Percentiles rank a stretch among this genome's conserved stretches.
Evolutionary conservation across 2,329 filamentous ascomycete genomes (phyloP).

Genomic region (Juglanconis juglandina): DNA sequence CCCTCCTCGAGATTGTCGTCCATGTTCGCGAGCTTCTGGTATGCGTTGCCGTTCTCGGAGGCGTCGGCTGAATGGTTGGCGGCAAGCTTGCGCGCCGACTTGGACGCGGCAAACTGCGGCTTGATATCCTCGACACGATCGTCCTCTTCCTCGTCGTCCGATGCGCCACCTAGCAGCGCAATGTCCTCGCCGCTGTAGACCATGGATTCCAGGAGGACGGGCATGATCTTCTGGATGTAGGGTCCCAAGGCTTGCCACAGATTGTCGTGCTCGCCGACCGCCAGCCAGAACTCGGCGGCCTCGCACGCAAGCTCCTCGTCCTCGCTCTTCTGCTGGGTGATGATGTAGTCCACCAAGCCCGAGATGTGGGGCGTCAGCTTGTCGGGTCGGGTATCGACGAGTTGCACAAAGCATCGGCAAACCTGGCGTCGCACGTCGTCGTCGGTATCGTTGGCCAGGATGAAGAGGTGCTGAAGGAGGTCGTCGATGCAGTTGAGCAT

Average conservation of each 20-base stretch:
- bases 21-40: constrained; percentile 54
- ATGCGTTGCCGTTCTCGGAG: constrained; percentile 51
- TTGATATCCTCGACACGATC: constrained; percentile 89
- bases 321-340: constrained; percentile 80
- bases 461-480: constrained; percentile 79
- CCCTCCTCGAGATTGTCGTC: constrained; percentile 83
- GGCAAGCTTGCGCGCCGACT: constrained; percentile 52
- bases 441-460: constrained; percentile 71
- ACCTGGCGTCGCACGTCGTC: constrained; percentile 87
- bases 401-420: constrained; percentile 85
- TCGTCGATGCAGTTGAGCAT: constrained; percentile 77
- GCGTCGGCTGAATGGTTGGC: constrained; percentile 48
- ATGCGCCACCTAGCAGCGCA: constrained; percentile 74
- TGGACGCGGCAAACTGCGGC: constrained; percentile 79
- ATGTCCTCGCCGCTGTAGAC: constrained; percentile 95
- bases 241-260: constrained; percentile 74
- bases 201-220: constrained; percentile 90
- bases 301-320: constrained; percentile 90
- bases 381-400: constrained; percentile 86
- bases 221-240: constrained; percentile 79
- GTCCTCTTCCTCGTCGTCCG: constrained; percentile 86
- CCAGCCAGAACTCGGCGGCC: constrained; percentile 96
- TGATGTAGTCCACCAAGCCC: constrained; percentile 88
- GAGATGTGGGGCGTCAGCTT: constrained; percentile 85
- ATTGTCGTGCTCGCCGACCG: constrained; percentile 81